A percentile compares a stretch with the other conserved stretches of the same genome.
These are phyloP conservation scores for Escallonia rubra DNA, from an alignment of 129 eudicot genomes.

Conservation along the genomic window DNA sequence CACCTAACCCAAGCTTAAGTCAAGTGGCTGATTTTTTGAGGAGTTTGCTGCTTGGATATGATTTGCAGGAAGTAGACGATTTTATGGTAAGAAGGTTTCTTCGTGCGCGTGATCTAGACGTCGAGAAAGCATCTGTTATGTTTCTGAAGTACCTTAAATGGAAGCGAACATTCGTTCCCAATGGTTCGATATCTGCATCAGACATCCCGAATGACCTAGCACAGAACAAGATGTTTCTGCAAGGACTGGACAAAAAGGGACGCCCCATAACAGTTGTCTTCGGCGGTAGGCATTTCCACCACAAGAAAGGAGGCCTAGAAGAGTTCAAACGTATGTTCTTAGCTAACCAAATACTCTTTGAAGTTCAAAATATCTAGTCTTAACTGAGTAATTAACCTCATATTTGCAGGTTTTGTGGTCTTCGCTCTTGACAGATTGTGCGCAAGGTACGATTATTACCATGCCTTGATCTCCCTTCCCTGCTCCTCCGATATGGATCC, in stretches of 20 bases:
- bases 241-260: slow-evolving; percentile 63
- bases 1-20: too few relatives aligned
- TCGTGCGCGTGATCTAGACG: slow-evolving; percentile 73
- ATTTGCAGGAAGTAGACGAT: slow-evolving; percentile 66
- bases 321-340: slow-evolving; percentile 49
- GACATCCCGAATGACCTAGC: slow-evolving; percentile 56
- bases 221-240: slow-evolving; percentile 66
- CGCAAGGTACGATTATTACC: slow-evolving; percentile 36
- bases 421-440: slow-evolving; percentile 62
- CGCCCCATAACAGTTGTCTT: slow-evolving; percentile 46
- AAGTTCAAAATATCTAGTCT: too few relatives aligned
- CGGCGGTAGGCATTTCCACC: slow-evolving; percentile 37
- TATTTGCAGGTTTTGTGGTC: slow-evolving; percentile 54
- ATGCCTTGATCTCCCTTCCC: too few relatives aligned
- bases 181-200: slow-evolving; percentile 46
- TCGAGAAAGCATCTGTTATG: slow-evolving; percentile 68
- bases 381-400: too few relatives aligned
- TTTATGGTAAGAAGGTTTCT: slow-evolving; percentile 69
- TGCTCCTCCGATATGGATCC: too few relatives aligned
- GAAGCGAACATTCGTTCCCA: slow-evolving; percentile 60
- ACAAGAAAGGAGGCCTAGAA: slow-evolving; percentile 41
- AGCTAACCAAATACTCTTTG: too few relatives aligned
- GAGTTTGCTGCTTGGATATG: too few relatives aligned
- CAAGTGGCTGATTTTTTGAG: too few relatives aligned
- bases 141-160: slow-evolving; percentile 58